Percentiles rank a stretch among this genome's conserved stretches.
Evolutionary conservation across 768 basidiomycete genomes (phyloP).

Genomic region (Clitopilus hobsonii): DNA sequence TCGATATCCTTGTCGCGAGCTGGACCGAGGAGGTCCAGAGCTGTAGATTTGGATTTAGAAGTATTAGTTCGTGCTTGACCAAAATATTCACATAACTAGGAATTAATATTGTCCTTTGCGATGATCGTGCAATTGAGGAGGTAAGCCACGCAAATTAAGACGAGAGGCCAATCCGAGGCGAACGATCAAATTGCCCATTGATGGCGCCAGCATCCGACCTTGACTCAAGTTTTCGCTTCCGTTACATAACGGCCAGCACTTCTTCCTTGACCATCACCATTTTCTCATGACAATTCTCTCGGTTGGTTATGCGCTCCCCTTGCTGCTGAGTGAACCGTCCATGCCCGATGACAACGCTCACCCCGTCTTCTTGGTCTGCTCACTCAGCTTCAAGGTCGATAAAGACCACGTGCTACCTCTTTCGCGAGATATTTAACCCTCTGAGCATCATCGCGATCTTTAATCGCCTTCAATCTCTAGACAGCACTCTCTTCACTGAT

Average conservation of each 20-base stretch:
- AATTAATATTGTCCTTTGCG: too few species aligned
- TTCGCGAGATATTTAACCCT: not conserved
- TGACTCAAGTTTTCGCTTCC: too few species aligned
- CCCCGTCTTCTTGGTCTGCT: not conserved
- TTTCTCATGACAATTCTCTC: not conserved
- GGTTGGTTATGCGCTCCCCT: not conserved
- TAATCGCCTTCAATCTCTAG: not conserved
- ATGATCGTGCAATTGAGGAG: too few species aligned
- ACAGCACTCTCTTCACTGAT: too few species aligned
- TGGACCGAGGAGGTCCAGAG: too few species aligned
- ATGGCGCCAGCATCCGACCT: not conserved
- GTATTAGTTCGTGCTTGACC: too few species aligned
- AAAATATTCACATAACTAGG: too few species aligned
- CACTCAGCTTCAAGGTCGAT: not conserved
- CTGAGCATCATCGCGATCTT: not conserved
- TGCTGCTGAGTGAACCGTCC: not conserved
- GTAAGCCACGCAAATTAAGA: too few species aligned
- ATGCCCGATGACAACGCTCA: not conserved
- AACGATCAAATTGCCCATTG: too few species aligned
- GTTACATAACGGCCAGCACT: not conserved
- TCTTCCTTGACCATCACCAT: not conserved
- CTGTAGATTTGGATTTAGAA: too few species aligned
- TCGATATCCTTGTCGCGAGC: too few species aligned
- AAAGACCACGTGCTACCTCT: not conserved
- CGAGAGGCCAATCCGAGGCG: too few species aligned